Evolutionary conservation across 148 eudicot species (phyloP).

Genomic region (Vaccinium myrtillus): DNA sequence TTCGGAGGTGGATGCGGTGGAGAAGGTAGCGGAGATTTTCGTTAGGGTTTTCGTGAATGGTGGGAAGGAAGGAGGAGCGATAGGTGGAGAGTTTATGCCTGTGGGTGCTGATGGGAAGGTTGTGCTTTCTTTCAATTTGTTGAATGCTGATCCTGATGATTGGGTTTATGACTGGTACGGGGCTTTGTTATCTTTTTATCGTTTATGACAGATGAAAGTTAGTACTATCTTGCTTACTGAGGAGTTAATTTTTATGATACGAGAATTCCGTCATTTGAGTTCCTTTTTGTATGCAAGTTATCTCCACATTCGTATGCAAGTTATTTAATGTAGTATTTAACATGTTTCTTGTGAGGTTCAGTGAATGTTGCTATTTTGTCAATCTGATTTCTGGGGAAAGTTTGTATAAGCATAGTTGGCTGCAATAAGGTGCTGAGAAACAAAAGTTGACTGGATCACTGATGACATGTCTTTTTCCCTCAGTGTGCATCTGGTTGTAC

Average conservation of each 20-base stretch:
- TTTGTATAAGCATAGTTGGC: not conserved
- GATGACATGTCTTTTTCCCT: too few relatives aligned
- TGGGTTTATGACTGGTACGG: constrained; percentile 93
- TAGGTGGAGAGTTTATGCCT: constrained; percentile 93
- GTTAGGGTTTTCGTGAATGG: constrained; percentile 75
- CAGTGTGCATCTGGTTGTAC: too few relatives aligned
- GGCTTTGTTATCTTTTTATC: constrained; percentile 14
- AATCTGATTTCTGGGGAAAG: not conserved
- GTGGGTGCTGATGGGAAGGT: constrained; percentile 94
- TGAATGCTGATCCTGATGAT: constrained; percentile 88
- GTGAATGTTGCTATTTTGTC: not conserved
- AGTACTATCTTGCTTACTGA: not conserved
- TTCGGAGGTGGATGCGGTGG: constrained; percentile 52
- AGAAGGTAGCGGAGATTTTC: constrained; percentile 72
- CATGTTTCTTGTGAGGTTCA: not conserved
- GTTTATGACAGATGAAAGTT: not conserved
- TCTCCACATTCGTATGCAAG: not conserved
- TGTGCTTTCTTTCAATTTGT: constrained; percentile 89
- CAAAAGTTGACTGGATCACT: too few relatives aligned
- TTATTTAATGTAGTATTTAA: not conserved
- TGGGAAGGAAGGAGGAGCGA: constrained; percentile 76
- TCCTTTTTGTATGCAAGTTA: too few relatives aligned
- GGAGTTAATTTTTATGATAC: not conserved
- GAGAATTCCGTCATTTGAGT: too few relatives aligned
- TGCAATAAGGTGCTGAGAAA: too few relatives aligned